Base-by-base conservation (phyloP, 2,329 filamentous ascomycete genomes). In the Rachicladosporium sp. region DNA sequence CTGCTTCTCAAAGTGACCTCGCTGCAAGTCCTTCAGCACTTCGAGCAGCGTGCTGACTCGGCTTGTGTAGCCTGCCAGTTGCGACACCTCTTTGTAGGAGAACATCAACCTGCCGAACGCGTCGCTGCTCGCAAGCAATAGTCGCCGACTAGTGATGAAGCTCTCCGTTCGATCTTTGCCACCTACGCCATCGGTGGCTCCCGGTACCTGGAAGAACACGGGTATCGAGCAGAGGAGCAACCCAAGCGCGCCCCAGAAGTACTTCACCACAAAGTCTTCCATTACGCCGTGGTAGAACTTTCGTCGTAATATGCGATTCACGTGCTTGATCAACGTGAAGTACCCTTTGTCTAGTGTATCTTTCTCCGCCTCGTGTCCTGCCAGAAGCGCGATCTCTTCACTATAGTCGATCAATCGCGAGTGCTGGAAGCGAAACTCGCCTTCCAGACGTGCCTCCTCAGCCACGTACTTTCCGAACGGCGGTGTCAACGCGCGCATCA, bases 181-280 rank as follows among this genome's bases (percentile, higher is more conserved):
- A 12, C 43, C 45, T 10, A 42, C 35, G n/a, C 49, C 47, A 6
- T 41, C 42, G 9, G 38, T 29, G 7, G 44, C 42, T 8, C 49
- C 50, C 5, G 54, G 51, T 47, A 76, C 69, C 61, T 89, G 89
- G 69, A 98, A 83, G 61, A 98, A 98, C 2, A 96, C 89, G 0
- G 91, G 91, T 1, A 94, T 79, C 60, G 86, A 93, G 68, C 91
- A 98, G 7, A 98, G 77, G 47, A 94, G 63, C 47, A 98, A 71
- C 1, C 91, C 91, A 33, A 98, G 63, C 2, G 91, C 89, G 31
- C 91, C 91, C 91, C 91, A 98, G 64, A 96, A 91, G 60, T 98
- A 98, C 63, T 98, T 98, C 63, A 98, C 94, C 42, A 96, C 86
- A 62, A 95, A 98, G 61, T 98, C 91, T 60, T 98, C 91, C 89